Conservation (phyloP, 306 rosid species). For the Senna siamea region DNA sequence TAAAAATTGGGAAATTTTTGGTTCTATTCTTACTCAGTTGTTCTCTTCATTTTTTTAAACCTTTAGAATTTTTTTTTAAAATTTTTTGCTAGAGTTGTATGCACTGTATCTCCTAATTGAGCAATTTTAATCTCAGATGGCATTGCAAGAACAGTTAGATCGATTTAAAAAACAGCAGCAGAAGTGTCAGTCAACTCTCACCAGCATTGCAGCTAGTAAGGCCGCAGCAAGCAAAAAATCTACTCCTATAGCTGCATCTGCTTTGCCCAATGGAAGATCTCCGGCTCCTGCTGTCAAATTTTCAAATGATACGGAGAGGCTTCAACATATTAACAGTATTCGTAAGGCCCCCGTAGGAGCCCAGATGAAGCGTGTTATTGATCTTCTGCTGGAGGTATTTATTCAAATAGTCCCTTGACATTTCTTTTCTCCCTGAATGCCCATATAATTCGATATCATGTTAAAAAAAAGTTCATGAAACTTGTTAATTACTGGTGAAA, state of each 20-base stretch:
- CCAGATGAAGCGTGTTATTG: constrained; percentile 91
- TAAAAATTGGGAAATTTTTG: background rate
- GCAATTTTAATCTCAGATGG: constrained; percentile 51
- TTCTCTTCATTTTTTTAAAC: background rate
- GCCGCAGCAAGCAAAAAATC: constrained; percentile 39
- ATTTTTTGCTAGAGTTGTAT: background rate
- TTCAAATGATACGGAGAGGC: constrained; percentile 92
- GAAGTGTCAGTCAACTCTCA: constrained; percentile 65
- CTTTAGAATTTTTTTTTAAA: too few relatives aligned
- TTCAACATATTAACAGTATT: constrained; percentile 81
- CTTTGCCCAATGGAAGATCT: constrained; percentile 45
- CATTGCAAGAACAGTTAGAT: constrained; percentile 63
- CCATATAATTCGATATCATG: background rate
- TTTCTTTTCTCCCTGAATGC: constrained; percentile 2
- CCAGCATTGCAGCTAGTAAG: constrained; percentile 67
- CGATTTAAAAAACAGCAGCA: constrained; percentile 79
- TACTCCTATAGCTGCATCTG: constrained; percentile 35
- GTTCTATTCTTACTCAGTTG: background rate
- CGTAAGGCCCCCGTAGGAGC: constrained; percentile 86
- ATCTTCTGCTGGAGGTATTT: constrained; percentile 74
- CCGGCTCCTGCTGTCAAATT: constrained; percentile 69
- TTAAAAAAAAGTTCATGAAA: background rate
- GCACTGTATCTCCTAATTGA: background rate
- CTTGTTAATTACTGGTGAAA: background rate
- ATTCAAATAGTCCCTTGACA: constrained; percentile 5